phyloP scores from a whole-genome alignment of 768 basidiomycete genomes.

The Macrolepiota dolichaula region DNA sequence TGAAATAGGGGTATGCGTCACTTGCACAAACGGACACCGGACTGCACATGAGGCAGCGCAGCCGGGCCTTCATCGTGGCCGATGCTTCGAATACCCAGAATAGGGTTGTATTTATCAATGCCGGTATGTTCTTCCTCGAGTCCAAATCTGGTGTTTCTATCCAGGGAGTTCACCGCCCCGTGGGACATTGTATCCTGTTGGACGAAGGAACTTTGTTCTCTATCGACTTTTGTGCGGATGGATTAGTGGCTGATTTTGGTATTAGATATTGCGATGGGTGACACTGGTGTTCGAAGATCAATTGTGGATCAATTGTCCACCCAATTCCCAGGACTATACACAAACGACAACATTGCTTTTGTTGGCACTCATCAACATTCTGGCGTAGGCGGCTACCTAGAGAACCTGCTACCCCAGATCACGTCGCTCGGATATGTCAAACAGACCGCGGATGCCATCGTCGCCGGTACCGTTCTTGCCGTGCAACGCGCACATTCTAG shows the following conservation, averaged over 20 bases:
- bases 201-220: not conserved
- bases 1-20: conserved; percentile 60
- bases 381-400: conserved; percentile 76
- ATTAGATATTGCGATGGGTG: conserved; percentile 79
- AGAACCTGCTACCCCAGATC: conserved; percentile 75
- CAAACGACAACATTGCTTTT: conserved; percentile 69
- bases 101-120: conserved; percentile 71
- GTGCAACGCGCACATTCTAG: conserved; percentile 64
- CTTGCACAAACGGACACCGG: conserved; percentile 67
- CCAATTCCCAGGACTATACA: conserved; percentile 63
- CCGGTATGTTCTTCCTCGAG: conserved; percentile 38
- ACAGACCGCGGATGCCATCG: conserved; percentile 69
- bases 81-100: conserved; percentile 52
- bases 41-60: conserved; percentile 75
- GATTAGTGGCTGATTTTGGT: not conserved
- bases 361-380: conserved; percentile 75
- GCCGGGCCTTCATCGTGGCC: conserved; percentile 74
- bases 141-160: not conserved
- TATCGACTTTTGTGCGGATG: not conserved
- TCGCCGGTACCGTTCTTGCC: conserved; percentile 65
- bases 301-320: conserved; percentile 57
- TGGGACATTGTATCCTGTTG: not conserved
- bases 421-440: conserved; percentile 73
- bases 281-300: conserved; percentile 68
- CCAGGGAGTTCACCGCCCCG: not conserved